phyloP scores from a whole-genome alignment of 805 yeast species.

The Ascoidea tarda region DNA sequence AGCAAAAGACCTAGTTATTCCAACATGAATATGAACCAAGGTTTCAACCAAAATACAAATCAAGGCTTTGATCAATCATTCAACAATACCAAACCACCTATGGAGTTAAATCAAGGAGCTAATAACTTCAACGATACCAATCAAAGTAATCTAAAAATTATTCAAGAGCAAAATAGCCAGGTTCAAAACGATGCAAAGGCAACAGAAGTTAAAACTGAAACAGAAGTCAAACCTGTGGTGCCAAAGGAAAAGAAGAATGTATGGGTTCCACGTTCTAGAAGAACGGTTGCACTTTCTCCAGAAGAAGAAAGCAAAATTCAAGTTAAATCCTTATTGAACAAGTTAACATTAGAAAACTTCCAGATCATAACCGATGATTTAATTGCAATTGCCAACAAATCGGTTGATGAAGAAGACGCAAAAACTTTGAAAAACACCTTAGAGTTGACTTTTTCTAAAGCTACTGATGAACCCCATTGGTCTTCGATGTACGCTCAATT shows the following conservation, averaged over 20 bases:
- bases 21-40: conserved; percentile 2
- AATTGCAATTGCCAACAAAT: conserved; percentile 66
- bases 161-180: background rate
- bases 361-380: conserved; percentile 68
- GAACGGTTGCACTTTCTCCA: conserved; percentile 56
- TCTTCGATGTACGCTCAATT: conserved; percentile 90
- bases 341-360: conserved; percentile 87
- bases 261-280: conserved; percentile 16
- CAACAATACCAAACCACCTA: background rate
- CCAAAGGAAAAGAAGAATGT: no score
- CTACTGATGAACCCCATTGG: conserved; percentile 98
- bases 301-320: conserved; percentile 71
- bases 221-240: conserved; percentile 13
- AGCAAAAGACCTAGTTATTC: background rate
- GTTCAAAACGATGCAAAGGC: conserved; percentile 10
- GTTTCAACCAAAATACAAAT: background rate
- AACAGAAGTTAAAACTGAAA: conserved; percentile 27
- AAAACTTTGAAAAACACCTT: conserved; percentile 68
- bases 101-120: conserved; percentile 9
- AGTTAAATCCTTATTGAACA: conserved; percentile 79
- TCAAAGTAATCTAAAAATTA: conserved; percentile 7
- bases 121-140: conserved; percentile 15
- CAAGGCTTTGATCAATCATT: background rate
- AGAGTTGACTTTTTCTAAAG: conserved; percentile 82
- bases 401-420: conserved; percentile 80